Conservation (phyloP, 768 basidiomycete genomes). For the Cytidiella melzeri region DNA sequence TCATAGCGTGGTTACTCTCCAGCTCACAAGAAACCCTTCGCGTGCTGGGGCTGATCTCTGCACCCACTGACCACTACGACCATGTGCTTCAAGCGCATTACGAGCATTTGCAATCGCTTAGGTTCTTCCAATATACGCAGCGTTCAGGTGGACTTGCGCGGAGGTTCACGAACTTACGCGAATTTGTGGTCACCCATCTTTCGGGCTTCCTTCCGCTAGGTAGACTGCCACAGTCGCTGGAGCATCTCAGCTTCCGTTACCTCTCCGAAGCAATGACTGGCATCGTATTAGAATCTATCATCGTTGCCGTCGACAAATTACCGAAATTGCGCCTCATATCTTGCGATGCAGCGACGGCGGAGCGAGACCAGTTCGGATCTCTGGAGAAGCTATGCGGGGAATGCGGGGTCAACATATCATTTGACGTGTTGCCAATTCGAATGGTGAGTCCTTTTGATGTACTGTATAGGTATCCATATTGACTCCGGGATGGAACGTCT, state of each 20-base stretch:
- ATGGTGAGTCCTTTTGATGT: constrained; percentile 26
- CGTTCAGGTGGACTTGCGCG: constrained; percentile 29
- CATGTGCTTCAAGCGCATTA: constrained; percentile 25
- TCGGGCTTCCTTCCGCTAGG: constrained; percentile 29
- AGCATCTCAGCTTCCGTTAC: constrained; percentile 36
- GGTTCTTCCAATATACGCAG: constrained; percentile 31
- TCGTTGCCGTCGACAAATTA: constrained; percentile 27
- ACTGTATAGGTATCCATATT: not conserved
- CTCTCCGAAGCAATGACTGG: constrained; percentile 12
- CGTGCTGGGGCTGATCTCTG: constrained; percentile 36
- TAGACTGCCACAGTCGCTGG: constrained; percentile 31
- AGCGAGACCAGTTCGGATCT: constrained; percentile 18
- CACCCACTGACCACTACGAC: constrained; percentile 22
- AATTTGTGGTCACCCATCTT: constrained; percentile 33
- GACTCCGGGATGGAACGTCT: not conserved
- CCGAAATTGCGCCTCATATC: constrained; percentile 33
- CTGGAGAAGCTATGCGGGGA: constrained; percentile 26
- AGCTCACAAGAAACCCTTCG: constrained; percentile 29
- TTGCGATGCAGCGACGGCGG: constrained; percentile 24
- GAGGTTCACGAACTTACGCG: constrained; percentile 33
- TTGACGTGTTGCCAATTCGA: constrained; percentile 27
- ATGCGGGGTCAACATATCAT: constrained; percentile 24
- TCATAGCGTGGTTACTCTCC: constrained; percentile 36
- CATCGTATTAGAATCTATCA: constrained; percentile 23
- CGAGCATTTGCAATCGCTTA: constrained; percentile 36